Percentiles rank a stretch among this genome's conserved stretches.
Conservation (phyloP, 2,329 filamentous ascomycete species). For the Sclerotinia minor region DNA sequence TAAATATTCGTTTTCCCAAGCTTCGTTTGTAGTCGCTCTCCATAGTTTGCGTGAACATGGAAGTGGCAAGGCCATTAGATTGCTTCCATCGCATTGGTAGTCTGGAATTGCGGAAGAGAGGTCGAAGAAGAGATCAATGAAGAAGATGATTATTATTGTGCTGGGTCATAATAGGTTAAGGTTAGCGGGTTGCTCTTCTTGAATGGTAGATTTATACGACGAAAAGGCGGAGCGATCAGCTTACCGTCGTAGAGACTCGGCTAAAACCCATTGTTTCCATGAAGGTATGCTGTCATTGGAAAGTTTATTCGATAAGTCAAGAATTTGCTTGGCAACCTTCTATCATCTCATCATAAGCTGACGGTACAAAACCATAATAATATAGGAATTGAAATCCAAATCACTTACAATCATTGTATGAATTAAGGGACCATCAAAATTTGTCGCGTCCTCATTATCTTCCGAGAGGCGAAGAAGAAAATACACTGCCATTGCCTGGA, state of each 20-base stretch:
- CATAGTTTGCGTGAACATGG: constrained; percentile 29
- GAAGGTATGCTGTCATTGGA: not conserved
- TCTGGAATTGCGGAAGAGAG: not conserved
- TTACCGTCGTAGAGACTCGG: constrained; percentile 30
- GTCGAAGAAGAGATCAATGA: constrained; percentile 29
- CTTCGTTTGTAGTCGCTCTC: constrained; percentile 23
- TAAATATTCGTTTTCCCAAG: constrained; percentile 28
- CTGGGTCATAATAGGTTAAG: not conserved
- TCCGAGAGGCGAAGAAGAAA: constrained; percentile 30
- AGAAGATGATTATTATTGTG: constrained; percentile 28
- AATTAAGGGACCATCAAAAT: constrained; percentile 30
- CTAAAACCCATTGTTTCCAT: constrained; percentile 29
- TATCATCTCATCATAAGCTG: not conserved
- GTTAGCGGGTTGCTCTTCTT: not conserved
- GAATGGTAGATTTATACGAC: too few relatives aligned
- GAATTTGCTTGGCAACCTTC: not conserved
- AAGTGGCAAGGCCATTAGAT: constrained; percentile 21
- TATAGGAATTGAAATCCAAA: not conserved
- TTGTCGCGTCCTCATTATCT: constrained; percentile 26
- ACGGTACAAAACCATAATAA: not conserved
- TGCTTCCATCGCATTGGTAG: constrained; percentile 24
- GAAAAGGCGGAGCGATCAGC: not conserved
- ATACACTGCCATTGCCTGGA: constrained; percentile 31
- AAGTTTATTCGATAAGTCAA: not conserved
- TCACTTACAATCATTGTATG: constrained; percentile 28